A percentile compares a stretch with the other conserved stretches of the same genome.
Evolutionary conservation across 2,329 filamentous ascomycete genomes (phyloP).

Genomic region (Dactylellina drechsleri): DNA sequence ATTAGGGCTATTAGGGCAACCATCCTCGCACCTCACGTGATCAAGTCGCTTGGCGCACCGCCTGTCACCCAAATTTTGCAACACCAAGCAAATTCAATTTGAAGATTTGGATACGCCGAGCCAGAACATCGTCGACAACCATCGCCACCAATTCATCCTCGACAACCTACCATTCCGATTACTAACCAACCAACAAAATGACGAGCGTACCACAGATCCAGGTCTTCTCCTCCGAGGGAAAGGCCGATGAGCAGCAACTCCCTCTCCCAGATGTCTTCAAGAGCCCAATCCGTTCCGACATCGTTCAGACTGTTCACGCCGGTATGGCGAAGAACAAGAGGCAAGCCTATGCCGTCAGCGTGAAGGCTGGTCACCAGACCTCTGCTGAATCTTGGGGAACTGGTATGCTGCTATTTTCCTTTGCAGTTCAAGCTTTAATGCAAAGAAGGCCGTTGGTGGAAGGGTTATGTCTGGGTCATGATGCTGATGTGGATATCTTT

Average conservation of each 20-base stretch:
- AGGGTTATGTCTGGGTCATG: conserved; percentile 6
- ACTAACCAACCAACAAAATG: conserved; percentile 50
- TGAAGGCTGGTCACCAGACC: conserved; percentile 99
- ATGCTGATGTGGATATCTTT: conserved; percentile 9
- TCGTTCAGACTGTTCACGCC: conserved; percentile 96
- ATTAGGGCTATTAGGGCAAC: conserved; percentile 55
- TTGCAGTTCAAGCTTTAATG: neutral
- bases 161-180: conserved; percentile 22
- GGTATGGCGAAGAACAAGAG: conserved; percentile 99
- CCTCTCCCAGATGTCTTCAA: conserved; percentile 96
- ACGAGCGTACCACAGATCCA: conserved; percentile 80
- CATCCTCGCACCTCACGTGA: neutral
- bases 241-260: conserved; percentile 86
- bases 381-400: conserved; percentile 99
- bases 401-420: conserved; percentile 72
- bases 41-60: conserved; percentile 31
- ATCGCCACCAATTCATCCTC: conserved; percentile 26
- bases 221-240: conserved; percentile 95
- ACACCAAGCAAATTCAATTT: conserved; percentile 52
- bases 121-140: conserved; percentile 50
- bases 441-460: neutral
- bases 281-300: conserved; percentile 96
- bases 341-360: conserved; percentile 99
- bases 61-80: conserved; percentile 42
- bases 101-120: conserved; percentile 43